Conservation (phyloP, 495 filamentous ascomycete genomes). For the Aspergillus olivimuriae region DNA sequence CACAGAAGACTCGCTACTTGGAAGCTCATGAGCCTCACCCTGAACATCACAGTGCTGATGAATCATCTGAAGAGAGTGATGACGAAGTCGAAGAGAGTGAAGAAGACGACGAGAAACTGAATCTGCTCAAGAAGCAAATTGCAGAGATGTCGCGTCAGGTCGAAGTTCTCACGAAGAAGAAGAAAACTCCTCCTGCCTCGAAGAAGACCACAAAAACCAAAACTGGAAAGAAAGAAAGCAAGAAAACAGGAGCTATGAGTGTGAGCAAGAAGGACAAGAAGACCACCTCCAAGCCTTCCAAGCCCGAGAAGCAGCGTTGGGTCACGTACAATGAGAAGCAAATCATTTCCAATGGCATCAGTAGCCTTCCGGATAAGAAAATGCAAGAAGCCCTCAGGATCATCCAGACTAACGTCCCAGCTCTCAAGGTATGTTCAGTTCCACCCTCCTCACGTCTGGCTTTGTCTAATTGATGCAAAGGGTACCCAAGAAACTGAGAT, state of each 20-base stretch:
- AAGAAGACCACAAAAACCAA: conserved; percentile 48
- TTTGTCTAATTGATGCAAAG: conserved; percentile 25
- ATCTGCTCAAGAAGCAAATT: conserved; percentile 61
- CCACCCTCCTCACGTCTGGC: neutral
- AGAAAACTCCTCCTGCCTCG: conserved; percentile 56
- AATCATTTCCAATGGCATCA: conserved; percentile 74
- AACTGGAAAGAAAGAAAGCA: conserved; percentile 50
- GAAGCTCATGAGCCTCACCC: conserved; percentile 61
- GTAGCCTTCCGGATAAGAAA: conserved; percentile 62
- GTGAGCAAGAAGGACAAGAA: conserved; percentile 51
- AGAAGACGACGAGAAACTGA: conserved; percentile 62
- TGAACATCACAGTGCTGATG: conserved; percentile 45
- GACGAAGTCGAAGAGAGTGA: conserved; percentile 61
- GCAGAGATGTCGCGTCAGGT: conserved; percentile 51
- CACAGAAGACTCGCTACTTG: conserved; percentile 68
- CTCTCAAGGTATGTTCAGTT: conserved; percentile 52
- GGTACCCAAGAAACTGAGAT: conserved; percentile 77
- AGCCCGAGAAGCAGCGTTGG: conserved; percentile 44
- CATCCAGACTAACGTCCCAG: conserved; percentile 79
- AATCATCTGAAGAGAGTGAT: conserved; percentile 57
- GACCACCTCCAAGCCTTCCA: conserved; percentile 35
- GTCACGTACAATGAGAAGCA: conserved; percentile 77
- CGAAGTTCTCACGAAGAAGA: conserved; percentile 51
- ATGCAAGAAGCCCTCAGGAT: conserved; percentile 78
- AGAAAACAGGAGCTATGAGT: conserved; percentile 38